Base-by-base conservation (phyloP, 352 stramenopile genomes). In the Phytophthora constricta region DNA sequence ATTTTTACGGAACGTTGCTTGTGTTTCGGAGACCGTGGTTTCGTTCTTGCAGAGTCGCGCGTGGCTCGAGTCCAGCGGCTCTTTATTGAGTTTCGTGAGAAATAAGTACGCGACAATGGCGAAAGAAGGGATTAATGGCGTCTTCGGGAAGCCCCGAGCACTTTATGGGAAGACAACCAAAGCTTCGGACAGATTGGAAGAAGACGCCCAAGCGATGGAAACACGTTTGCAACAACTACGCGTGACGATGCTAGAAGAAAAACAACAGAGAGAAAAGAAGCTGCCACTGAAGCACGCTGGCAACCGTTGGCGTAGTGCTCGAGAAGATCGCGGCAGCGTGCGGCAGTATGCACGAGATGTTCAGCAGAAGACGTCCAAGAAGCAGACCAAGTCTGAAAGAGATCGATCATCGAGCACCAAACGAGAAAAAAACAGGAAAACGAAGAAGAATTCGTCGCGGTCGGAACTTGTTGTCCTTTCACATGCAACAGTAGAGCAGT, bases 171-270 rank as follows among this genome's bases (percentile, higher is more conserved):
- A 68, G 19, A 9, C 46, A 25, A 33, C 14, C 1, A 84, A 83
- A 50, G 50, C 79, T 11, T 89, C 82, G 8, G 74, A 89, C 22
- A 74, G 78, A n/a, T 79, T 95, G 3, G 80, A 92, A 61, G 76
- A 86, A 71, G 86, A 95, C 75, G 80, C 86, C 0, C 75, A 83
- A 31, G 70, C 68, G 11, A 95, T 95, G 86, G 86, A 92, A 43
- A 70, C 75, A 50, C 84, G 85, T 10, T 65, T 95, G 34, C 59
- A 70, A 1, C 79, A 89, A 43, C 53, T 95, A 13, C 72, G 74
- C 5, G 47, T 88, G 49, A 80, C 74, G 14, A 86, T 93, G 80
- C 58, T 80, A 3, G 77, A 92, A 50, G 83, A 95, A 47, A 90
- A 91, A 52, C 63, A 87, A 50, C 82, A 79, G 42, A 70, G 84